phyloP scores from a whole-genome alignment of 1,284 basidiomycete genomes.

The Cystobasidium sp. region DNA sequence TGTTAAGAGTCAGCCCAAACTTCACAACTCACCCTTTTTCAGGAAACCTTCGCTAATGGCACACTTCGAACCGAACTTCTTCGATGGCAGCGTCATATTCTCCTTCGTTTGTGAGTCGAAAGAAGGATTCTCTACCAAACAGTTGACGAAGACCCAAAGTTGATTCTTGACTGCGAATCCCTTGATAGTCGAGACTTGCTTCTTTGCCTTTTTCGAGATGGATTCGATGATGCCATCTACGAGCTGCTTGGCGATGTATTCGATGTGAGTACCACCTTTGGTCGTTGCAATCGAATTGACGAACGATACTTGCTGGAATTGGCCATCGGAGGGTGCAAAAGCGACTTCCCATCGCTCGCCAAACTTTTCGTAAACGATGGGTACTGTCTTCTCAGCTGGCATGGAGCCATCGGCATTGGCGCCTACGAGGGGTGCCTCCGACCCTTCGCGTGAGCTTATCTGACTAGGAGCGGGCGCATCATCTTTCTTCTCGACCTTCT shows the following conservation, averaged over 20 bases:
- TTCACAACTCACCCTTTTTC: conserved; percentile 75
- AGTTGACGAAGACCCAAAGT: conserved; percentile 98
- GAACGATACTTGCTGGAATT: conserved; percentile 93
- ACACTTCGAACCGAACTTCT: conserved; percentile 87
- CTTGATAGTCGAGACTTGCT: conserved; percentile 83
- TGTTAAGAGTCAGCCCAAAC: conserved; percentile 9
- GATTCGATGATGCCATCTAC: conserved; percentile 73
- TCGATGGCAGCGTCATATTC: conserved; percentile 82
- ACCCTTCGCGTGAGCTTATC: conserved; percentile 44
- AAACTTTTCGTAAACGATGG: conserved; percentile 80
- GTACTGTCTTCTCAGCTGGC: conserved; percentile 65
- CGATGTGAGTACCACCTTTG: conserved; percentile 96
- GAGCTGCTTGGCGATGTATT: conserved; percentile 83
- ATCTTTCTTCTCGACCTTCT: conserved; percentile 19
- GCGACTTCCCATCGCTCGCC: conserved; percentile 91
- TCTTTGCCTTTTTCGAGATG: conserved; percentile 90
- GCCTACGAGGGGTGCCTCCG: conserved; percentile 45
- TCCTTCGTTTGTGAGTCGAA: conserved; percentile 99
- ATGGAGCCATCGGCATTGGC: conserved; percentile 16
- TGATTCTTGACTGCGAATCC: conserved; percentile 93
- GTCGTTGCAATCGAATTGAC: conserved; percentile 97
- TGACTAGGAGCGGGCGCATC: conserved; percentile 23
- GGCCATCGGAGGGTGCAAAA: conserved; percentile 85
- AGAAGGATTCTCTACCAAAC: conserved; percentile 94
- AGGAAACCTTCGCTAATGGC: conserved; percentile 91